Conservation (phyloP, 164 flowering plant species). For the Protea cynaroides region DNA sequence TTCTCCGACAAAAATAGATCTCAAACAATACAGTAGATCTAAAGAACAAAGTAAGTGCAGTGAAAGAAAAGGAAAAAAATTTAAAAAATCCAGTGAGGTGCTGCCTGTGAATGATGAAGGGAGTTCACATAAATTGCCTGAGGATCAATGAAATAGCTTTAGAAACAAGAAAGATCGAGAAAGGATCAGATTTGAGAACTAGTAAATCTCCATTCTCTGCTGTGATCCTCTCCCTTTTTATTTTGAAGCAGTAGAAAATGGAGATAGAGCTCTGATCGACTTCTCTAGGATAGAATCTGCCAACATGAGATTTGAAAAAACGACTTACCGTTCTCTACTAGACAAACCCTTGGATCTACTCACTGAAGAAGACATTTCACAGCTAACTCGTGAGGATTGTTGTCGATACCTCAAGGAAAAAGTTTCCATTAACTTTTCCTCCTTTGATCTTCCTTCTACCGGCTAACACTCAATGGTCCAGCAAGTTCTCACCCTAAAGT, state of each 20-base stretch:
- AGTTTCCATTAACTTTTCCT: slow-evolving; percentile 32
- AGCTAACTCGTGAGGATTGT: slow-evolving; percentile 96
- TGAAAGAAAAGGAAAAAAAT: too few relatives aligned
- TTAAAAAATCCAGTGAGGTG: too few relatives aligned
- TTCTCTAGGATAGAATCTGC: slow-evolving; percentile 17
- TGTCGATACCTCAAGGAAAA: slow-evolving; percentile 85
- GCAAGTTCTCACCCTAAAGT: slow-evolving; percentile 75
- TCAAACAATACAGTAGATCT: too few relatives aligned
- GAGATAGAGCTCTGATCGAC: neutral
- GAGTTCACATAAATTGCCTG: too few relatives aligned
- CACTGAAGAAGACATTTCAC: slow-evolving; percentile 93
- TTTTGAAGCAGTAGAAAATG: neutral
- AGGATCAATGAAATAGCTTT: too few relatives aligned
- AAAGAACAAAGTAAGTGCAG: too few relatives aligned
- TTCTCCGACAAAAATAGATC: too few relatives aligned
- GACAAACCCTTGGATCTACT: slow-evolving; percentile 78
- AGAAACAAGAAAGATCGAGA: too few relatives aligned
- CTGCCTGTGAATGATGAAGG: too few relatives aligned
- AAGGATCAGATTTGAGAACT: too few relatives aligned
- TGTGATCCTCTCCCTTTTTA: neutral
- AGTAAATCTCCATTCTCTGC: slow-evolving; percentile 3
- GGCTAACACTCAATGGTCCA: slow-evolving; percentile 57
- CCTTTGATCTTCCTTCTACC: neutral
- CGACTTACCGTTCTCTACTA: slow-evolving; percentile 43
- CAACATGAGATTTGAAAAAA: slow-evolving; percentile 37